Evolutionary conservation across 163 green algal genomes (phyloP), one percentile per base, ranked within the genome.

Genomic region (Scenedesmus sp.): DNA sequence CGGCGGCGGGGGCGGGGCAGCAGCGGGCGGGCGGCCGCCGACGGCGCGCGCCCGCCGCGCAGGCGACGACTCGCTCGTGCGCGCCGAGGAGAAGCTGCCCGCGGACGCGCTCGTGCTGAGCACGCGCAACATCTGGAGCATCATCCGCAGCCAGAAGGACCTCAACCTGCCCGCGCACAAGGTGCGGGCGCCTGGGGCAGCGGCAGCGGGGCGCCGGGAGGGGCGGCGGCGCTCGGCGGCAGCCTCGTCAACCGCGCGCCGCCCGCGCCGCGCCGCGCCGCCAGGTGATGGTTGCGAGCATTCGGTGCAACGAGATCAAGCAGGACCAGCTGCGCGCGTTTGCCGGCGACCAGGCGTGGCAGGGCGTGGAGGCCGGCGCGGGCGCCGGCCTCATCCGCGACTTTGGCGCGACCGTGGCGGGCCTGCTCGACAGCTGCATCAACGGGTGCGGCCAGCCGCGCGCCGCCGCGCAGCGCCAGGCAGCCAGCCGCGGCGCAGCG

Each of bases 131-230:
- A 93, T 98, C 45, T 99, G 96, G 96, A 86, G 94, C 31, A 86
- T 96, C 65, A 95, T 99, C 42, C 81, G 83, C 10, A 87, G 89
- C 28, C 95, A 99, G 86, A 96, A 95, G 82, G 95, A 99, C 86
- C 91, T 99, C 66, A 96, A 99, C 81, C 86, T 99, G 45, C 96
- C 96, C 1, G 95, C 96, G 1, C 95, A 99, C 89, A 96, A 97
- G 88, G 95, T 98, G 81, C 24, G 75, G 15, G 4, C 11, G 44
- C 39, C 1, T n/a, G n/a, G n/a, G n/a, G n/a, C n/a, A 13, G 3
- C 14, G n/a, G n/a, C n/a, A n/a, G n/a, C 26, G 15, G 4, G 18
- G 47, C 13, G 18, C 9, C n/a, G n/a, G n/a, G n/a, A n/a, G n/a
- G n/a, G n/a, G n/a, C n/a, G n/a, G n/a, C n/a, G n/a, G n/a, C 36